Conservation (phyloP, 2,329 filamentous ascomycete species). For the Calonectria pteridis region DNA sequence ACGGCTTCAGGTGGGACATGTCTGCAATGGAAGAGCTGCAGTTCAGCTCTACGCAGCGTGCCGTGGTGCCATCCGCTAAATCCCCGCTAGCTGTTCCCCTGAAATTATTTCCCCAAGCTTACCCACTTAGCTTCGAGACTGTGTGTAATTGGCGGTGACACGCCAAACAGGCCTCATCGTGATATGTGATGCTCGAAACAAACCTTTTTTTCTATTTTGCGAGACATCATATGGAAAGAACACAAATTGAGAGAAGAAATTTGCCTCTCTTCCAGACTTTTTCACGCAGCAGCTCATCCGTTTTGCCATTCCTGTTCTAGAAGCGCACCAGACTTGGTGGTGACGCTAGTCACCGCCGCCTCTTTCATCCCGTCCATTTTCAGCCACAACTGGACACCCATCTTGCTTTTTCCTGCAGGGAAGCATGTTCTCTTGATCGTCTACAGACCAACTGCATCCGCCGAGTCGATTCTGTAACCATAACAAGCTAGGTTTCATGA, state of each 20-base stretch:
- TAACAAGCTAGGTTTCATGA: background rate
- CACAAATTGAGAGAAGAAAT: too few species aligned
- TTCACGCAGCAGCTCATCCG: background rate
- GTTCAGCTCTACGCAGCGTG: background rate
- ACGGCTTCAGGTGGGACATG: background rate
- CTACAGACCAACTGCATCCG: background rate
- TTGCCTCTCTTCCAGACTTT: background rate
- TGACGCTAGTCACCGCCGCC: background rate
- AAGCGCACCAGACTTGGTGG: background rate
- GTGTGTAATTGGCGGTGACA: background rate
- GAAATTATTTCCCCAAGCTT: background rate
- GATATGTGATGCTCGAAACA: background rate
- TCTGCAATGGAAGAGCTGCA: background rate
- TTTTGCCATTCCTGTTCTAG: background rate
- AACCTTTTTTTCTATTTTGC: background rate
- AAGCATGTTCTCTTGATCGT: background rate
- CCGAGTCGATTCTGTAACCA: background rate
- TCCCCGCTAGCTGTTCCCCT: background rate
- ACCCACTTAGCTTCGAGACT: background rate
- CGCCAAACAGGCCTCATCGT: background rate
- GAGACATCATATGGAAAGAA: background rate
- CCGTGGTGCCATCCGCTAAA: background rate
- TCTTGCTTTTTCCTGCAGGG: background rate
- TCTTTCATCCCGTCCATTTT: background rate
- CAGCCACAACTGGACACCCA: background rate